Evolutionary conservation across 768 basidiomycete genomes (phyloP).

Genomic region (Auricularia auricula-judae): DNA sequence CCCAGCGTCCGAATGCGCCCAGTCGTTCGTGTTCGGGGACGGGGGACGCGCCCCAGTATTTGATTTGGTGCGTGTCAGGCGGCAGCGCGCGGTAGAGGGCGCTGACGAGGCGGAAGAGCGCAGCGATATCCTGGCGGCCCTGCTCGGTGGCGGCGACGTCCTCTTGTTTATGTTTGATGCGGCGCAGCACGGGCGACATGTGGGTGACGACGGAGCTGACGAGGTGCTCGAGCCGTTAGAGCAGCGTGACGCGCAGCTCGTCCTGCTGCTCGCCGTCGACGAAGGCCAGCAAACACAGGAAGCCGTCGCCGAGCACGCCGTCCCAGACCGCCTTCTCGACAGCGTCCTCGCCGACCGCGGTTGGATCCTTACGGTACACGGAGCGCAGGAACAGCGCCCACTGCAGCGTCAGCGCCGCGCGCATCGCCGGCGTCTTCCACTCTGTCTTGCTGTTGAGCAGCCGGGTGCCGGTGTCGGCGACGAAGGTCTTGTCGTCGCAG

Average conservation of each 20-base stretch:
- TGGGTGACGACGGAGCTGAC: constrained; percentile 26
- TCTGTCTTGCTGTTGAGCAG: constrained; percentile 19
- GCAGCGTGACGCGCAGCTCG: constrained; percentile 42
- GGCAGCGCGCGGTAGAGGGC: constrained; percentile 66
- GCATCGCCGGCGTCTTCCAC: constrained; percentile 65
- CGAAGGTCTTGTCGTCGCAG: constrained; percentile 4
- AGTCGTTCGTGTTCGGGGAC: constrained; percentile 25
- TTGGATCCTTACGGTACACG: constrained; percentile 41
- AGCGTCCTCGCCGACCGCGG: constrained; percentile 37
- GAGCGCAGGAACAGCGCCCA: constrained; percentile 62
- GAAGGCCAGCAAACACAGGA: constrained; percentile 50
- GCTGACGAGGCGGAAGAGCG: constrained; percentile 75
- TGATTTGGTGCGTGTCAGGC: constrained; percentile 56
- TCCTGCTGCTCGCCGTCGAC: constrained; percentile 17
- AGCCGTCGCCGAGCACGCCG: constrained; percentile 75
- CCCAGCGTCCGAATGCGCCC: constrained; percentile 77
- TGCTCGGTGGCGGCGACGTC: constrained; percentile 59
- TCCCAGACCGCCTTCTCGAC: constrained; percentile 74
- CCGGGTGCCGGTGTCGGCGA: constrained; percentile 5
- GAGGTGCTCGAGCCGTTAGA: constrained; percentile 59
- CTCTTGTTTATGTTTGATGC: constrained; percentile 81
- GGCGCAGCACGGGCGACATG: constrained; percentile 20
- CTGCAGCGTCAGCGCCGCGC: constrained; percentile 65
- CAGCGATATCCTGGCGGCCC: constrained; percentile 76
- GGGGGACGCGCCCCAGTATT: constrained; percentile 72